phyloP scores from a whole-genome alignment of 805 yeast genomes.

The Ogataea naganishii region DNA sequence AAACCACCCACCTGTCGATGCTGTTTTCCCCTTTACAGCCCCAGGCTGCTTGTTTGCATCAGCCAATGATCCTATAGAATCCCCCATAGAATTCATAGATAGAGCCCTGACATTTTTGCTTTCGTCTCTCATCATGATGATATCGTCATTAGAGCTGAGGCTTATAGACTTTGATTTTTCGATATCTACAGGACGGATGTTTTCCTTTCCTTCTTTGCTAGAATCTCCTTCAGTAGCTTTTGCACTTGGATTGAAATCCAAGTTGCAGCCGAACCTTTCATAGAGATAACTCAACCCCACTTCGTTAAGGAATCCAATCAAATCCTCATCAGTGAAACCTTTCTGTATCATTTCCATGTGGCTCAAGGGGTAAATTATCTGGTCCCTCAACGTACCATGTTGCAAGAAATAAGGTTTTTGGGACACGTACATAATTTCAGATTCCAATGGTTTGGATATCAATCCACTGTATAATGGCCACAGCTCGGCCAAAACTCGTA shows the following conservation, averaged over 20 bases:
- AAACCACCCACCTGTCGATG: slow-evolving; percentile 47
- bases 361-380: slow-evolving; percentile 78
- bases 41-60: background rate
- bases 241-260: slow-evolving; percentile 33
- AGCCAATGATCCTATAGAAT: slow-evolving; percentile 15
- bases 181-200: too few relatives aligned
- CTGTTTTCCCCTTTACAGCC: slow-evolving; percentile 9
- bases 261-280: slow-evolving; percentile 47
- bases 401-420: slow-evolving; percentile 78
- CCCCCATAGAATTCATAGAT: slow-evolving; percentile 11
- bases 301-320: slow-evolving; percentile 58
- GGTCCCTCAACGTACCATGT: slow-evolving; percentile 80
- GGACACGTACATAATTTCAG: slow-evolving; percentile 70
- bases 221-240: background rate
- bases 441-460: slow-evolving; percentile 63
- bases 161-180: too few relatives aligned
- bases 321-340: slow-evolving; percentile 63
- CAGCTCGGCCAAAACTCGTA: slow-evolving; percentile 74
- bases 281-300: slow-evolving; percentile 78
- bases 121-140: background rate
- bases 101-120: background rate
- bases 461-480: slow-evolving; percentile 90
- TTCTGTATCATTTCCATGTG: slow-evolving; percentile 66
- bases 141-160: too few relatives aligned
- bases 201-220: slow-evolving; percentile 1